Evolutionary conservation across 2,329 filamentous ascomycete species (phyloP).

Genomic region (Talaromyces sp.): DNA sequence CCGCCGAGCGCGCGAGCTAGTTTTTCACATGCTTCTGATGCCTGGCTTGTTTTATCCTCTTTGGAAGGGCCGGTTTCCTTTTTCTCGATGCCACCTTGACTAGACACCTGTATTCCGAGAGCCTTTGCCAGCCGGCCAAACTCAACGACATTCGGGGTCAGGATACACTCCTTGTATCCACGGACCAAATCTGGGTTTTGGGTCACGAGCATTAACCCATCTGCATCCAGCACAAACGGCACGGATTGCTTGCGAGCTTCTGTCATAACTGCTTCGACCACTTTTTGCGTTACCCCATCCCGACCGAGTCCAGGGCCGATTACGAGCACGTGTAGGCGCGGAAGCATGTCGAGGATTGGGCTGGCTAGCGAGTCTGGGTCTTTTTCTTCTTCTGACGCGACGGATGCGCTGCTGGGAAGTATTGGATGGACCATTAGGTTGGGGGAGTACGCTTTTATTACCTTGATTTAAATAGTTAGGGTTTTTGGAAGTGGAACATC

Average conservation of each 20-base stretch:
- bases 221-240: conserved; percentile 86
- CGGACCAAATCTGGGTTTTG: conserved; percentile 69
- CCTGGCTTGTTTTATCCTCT: conserved; percentile 39
- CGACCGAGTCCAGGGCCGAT: conserved; percentile 89
- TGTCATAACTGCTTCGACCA: conserved; percentile 70
- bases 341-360: conserved; percentile 72
- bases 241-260: conserved; percentile 68
- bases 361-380: conserved; percentile 59
- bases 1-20: conserved; percentile 75
- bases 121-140: conserved; percentile 77
- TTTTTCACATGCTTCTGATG: conserved; percentile 59
- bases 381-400: conserved; percentile 47
- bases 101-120: conserved; percentile 59
- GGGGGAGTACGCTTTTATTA: conserved; percentile 97
- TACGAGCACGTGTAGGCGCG: conserved; percentile 85
- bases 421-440: conserved; percentile 98
- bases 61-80: conserved; percentile 26
- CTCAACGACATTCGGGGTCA: conserved; percentile 94
- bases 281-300: conserved; percentile 84
- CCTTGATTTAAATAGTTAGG: conserved; percentile 37
- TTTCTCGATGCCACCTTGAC: conserved; percentile 31
- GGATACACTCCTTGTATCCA: conserved; percentile 76
- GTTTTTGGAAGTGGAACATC: not conserved
- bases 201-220: conserved; percentile 76
- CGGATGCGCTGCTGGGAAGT: conserved; percentile 70